Percentiles rank a stretch among this genome's conserved stretches.
phyloP scores from a whole-genome alignment of 1,139 yeast genomes.

The Pichia sp. region DNA sequence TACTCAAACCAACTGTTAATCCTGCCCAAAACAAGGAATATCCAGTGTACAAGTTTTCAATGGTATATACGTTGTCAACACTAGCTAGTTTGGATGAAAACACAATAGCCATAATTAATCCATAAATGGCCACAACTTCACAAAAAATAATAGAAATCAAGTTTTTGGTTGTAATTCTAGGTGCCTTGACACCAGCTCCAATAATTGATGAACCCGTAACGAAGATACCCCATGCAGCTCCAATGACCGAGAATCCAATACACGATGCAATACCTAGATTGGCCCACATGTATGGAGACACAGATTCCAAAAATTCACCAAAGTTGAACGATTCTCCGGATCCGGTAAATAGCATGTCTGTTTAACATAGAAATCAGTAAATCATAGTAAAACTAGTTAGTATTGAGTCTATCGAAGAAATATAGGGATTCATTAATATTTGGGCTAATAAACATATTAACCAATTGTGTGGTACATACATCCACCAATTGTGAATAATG shows the following conservation, averaged over 20 bases:
- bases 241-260: constrained; percentile 90
- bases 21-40: constrained; percentile 98
- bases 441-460: no score
- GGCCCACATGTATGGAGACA: constrained; percentile 98
- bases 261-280: constrained; percentile 85
- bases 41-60: constrained; percentile 86
- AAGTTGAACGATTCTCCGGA: constrained; percentile 86
- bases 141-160: constrained; percentile 95
- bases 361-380: not conserved
- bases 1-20: constrained; percentile 86
- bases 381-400: no score
- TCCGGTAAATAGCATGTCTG: constrained; percentile 80
- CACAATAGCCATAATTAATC: constrained; percentile 96
- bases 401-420: no score
- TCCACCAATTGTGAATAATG: constrained; percentile 13
- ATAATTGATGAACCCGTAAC: constrained; percentile 90
- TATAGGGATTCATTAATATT: no score
- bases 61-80: constrained; percentile 63
- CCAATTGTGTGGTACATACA: constrained; percentile 6
- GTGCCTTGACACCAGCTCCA: constrained; percentile 98
- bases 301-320: constrained; percentile 75
- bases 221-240: constrained; percentile 99
- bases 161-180: constrained; percentile 94
- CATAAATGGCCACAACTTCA: constrained; percentile 98
- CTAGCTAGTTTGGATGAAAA: constrained; percentile 82